Percentiles rank a stretch among this genome's conserved stretches.
phyloP scores from a whole-genome alignment of 2,329 filamentous ascomycete genomes.

The Xylariaceae sp. region DNA sequence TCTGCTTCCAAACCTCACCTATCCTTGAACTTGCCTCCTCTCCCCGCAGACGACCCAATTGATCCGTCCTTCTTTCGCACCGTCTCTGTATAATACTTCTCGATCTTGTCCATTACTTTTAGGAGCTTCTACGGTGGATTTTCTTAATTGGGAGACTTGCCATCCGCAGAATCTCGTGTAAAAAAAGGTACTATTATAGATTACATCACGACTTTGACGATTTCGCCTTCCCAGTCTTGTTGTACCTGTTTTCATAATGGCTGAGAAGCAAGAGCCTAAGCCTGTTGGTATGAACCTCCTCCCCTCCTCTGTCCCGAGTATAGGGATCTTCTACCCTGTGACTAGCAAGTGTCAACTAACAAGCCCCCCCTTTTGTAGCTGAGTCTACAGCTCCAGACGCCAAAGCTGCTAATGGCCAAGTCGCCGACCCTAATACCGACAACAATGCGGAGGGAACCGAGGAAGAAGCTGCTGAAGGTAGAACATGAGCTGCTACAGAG shows the following conservation, averaged over 20 bases:
- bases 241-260: slow-evolving; percentile 19
- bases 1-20: slow-evolving; percentile 3
- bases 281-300: slow-evolving; percentile 16
- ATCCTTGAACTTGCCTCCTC: background rate
- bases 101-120: slow-evolving; percentile 16
- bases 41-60: slow-evolving; percentile 12
- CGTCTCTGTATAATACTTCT: slow-evolving; percentile 25
- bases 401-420: slow-evolving; percentile 20
- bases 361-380: slow-evolving; percentile 9
- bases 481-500: background rate
- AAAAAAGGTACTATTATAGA: slow-evolving; percentile 11
- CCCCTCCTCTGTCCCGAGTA: background rate
- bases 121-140: slow-evolving; percentile 10
- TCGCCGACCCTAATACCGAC: slow-evolving; percentile 14
- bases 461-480: slow-evolving; percentile 26
- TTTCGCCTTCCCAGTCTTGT: slow-evolving; percentile 8
- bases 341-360: background rate
- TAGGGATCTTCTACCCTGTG: background rate
- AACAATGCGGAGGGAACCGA: slow-evolving; percentile 18
- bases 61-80: slow-evolving; percentile 22
- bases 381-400: slow-evolving; percentile 17
- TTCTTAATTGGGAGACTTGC: slow-evolving; percentile 3
- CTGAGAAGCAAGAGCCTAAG: slow-evolving; percentile 24
- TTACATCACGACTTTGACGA: slow-evolving; percentile 8
- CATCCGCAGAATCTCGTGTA: slow-evolving; percentile 1